Conservation (phyloP, 1,284 basidiomycete genomes). For the Apiotrichum sp. region DNA sequence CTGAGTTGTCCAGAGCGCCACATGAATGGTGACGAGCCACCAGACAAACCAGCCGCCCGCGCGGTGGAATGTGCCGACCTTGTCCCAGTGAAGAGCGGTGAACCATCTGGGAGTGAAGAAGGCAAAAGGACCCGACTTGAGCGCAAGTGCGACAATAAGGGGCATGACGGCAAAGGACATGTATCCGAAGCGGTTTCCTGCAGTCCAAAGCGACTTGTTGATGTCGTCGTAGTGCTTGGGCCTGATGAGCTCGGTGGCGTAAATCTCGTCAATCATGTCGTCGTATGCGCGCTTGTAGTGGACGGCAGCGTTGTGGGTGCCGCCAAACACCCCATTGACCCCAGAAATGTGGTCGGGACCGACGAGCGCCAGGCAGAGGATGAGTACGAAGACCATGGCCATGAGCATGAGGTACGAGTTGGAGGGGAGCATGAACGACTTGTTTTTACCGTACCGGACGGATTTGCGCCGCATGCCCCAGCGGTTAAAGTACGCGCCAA, state of each 20-base stretch:
- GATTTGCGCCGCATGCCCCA: slow-evolving; percentile 33
- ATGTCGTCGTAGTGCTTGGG: slow-evolving; percentile 47
- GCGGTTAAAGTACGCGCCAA: slow-evolving; percentile 35
- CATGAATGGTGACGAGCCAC: slow-evolving; percentile 63
- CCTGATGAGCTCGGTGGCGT: slow-evolving; percentile 11
- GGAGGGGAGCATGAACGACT: slow-evolving; percentile 53
- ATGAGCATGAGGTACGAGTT: slow-evolving; percentile 58
- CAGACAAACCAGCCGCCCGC: slow-evolving; percentile 70
- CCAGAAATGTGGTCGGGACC: slow-evolving; percentile 67
- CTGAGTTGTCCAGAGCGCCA: slow-evolving; percentile 69
- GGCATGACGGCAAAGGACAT: slow-evolving; percentile 74
- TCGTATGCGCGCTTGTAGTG: not conserved
- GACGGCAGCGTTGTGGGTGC: not conserved
- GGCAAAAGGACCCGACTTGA: slow-evolving; percentile 77
- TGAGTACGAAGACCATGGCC: slow-evolving; percentile 48
- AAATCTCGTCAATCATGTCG: not conserved
- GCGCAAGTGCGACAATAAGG: slow-evolving; percentile 65
- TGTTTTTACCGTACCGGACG: slow-evolving; percentile 16
- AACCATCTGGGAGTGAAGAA: slow-evolving; percentile 64
- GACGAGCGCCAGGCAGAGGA: slow-evolving; percentile 53
- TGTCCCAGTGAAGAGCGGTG: slow-evolving; percentile 69
- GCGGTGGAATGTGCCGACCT: slow-evolving; percentile 64
- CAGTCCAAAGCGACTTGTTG: slow-evolving; percentile 74
- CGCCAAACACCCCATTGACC: slow-evolving; percentile 43
- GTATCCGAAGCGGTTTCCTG: slow-evolving; percentile 64